Conservation (phyloP, 768 basidiomycete genomes). For the Leccinellum luteum region DNA sequence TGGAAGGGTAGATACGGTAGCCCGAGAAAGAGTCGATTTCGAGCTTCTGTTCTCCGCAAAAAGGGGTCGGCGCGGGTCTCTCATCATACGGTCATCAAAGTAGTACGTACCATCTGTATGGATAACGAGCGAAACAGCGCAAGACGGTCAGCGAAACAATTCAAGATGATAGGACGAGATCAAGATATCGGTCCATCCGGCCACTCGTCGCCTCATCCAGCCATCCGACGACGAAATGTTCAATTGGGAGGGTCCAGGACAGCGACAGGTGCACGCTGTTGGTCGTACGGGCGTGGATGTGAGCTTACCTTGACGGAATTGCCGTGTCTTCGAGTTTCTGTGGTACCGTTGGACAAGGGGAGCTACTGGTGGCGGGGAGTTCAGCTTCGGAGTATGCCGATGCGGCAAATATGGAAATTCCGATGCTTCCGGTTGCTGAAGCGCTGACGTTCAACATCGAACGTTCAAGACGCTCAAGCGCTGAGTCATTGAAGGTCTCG, state of each 20-base stretch:
- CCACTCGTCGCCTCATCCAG: conserved; percentile 39
- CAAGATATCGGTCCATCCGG: conserved; percentile 37
- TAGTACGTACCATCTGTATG: conserved; percentile 27
- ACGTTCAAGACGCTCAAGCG: too few relatives aligned
- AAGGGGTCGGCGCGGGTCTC: not conserved
- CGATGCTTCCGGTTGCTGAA: not conserved
- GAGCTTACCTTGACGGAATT: conserved; percentile 62
- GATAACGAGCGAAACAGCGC: not conserved
- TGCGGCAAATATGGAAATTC: conserved; percentile 8
- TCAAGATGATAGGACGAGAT: conserved; percentile 12
- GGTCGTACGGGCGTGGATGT: conserved; percentile 27
- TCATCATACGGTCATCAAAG: not conserved
- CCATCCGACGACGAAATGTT: conserved; percentile 22
- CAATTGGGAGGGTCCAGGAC: not conserved
- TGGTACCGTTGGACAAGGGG: conserved; percentile 12
- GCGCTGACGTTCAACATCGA: too few relatives aligned
- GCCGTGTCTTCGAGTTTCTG: conserved; percentile 28
- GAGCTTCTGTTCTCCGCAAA: conserved; percentile 69
- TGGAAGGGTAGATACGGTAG: conserved; percentile 96
- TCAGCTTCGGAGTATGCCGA: conserved; percentile 31
- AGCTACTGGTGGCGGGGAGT: conserved; percentile 19
- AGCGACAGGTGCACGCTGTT: conserved; percentile 6
- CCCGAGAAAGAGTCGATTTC: conserved; percentile 99
- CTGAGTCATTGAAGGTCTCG: too few relatives aligned
- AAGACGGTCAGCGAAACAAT: conserved; percentile 19